Evolutionary conservation across 257 asterid species (phyloP).

Genomic region (Orobanche coerulescens): DNA sequence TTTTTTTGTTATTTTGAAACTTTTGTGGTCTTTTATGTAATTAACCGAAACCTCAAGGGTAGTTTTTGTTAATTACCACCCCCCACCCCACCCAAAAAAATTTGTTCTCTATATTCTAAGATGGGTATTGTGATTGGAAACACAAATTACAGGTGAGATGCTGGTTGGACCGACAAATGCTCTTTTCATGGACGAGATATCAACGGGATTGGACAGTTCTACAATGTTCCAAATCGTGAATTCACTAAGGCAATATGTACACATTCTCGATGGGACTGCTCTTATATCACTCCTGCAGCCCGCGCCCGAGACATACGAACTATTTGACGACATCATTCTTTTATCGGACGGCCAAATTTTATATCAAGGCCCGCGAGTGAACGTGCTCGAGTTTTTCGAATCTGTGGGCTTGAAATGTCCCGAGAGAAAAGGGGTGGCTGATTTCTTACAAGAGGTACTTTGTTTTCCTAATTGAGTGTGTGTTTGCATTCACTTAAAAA

Average conservation of each 20-base stretch:
- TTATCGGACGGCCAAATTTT: constrained; percentile 38
- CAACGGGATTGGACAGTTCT: constrained; percentile 52
- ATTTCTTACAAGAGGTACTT: constrained; percentile 52
- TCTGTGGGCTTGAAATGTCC: constrained; percentile 46
- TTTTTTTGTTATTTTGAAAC: no score
- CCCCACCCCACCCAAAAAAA: background rate
- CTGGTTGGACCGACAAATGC: constrained; percentile 46
- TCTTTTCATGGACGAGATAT: constrained; percentile 59
- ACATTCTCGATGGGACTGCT: constrained; percentile 45
- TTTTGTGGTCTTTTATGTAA: no score
- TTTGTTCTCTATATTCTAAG: background rate
- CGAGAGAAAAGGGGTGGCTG: constrained; percentile 47
- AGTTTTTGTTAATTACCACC: background rate
- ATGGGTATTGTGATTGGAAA: background rate
- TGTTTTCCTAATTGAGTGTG: background rate
- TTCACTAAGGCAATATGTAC: constrained; percentile 34
- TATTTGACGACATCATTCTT: constrained; percentile 44
- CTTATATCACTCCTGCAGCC: constrained; percentile 49
- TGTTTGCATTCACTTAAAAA: background rate
- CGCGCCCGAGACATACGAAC: constrained; percentile 42
- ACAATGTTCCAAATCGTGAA: constrained; percentile 40
- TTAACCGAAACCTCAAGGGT: no score
- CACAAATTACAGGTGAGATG: constrained; percentile 39
- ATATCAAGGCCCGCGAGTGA: constrained; percentile 45
- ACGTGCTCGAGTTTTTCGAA: constrained; percentile 42